phyloP scores from a whole-genome alignment of 129 eudicot genomes.

The Helianthus tuberosus region DNA sequence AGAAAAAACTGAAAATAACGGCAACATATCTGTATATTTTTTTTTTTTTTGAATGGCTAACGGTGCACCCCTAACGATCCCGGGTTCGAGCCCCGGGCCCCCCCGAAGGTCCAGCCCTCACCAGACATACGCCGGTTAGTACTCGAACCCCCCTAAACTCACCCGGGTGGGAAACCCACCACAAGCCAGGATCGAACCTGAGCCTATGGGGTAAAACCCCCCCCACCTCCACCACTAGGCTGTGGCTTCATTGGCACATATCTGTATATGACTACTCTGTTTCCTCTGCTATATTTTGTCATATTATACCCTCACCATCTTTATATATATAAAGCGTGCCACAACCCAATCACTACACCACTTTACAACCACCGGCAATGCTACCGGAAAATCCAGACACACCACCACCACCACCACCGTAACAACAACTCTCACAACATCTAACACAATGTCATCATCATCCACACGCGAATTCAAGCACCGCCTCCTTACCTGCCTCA shows the following conservation, averaged over 20 bases:
- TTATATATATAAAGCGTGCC: constrained; percentile 31
- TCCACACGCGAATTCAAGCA: constrained; percentile 73
- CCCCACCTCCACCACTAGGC: too few species aligned
- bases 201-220: too few species aligned
- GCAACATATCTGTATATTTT: too few species aligned
- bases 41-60: too few species aligned
- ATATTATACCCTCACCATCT: constrained; percentile 27
- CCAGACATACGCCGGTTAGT: too few species aligned
- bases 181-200: too few species aligned
- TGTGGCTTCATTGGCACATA: too few species aligned
- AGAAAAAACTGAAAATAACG: constrained; percentile 31
- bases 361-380: constrained; percentile 44
- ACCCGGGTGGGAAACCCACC: too few species aligned
- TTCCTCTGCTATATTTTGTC: constrained; percentile 6
- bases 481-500: constrained; percentile 70
- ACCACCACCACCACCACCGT: constrained; percentile 54
- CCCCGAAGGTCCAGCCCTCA: too few species aligned
- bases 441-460: constrained; percentile 38
- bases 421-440: neutral
- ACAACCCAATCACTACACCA: constrained; percentile 25
- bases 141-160: too few species aligned
- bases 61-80: too few species aligned
- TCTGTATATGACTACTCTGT: constrained; percentile 10
- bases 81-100: too few species aligned
- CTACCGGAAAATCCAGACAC: constrained; percentile 52